A percentile compares a stretch with the other conserved stretches of the same genome.
phyloP scores from a whole-genome alignment of 2,329 filamentous ascomycete genomes.

The Penicillium fuscoglaucum region DNA sequence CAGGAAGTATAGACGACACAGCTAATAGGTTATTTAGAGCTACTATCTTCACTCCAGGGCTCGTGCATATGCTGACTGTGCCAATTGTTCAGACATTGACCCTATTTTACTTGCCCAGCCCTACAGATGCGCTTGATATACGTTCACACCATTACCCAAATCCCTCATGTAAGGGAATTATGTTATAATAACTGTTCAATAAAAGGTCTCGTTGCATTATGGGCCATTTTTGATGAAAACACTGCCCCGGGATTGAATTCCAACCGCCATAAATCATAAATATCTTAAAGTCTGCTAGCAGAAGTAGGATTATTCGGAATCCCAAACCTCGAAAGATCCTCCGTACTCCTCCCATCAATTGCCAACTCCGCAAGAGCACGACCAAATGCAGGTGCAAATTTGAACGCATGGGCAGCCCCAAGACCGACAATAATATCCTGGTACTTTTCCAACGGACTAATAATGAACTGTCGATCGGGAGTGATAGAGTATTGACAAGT shows the following conservation, averaged over 20 bases:
- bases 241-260: not conserved
- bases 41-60: not conserved
- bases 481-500: conserved; percentile 35
- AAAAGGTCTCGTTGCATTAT: not conserved
- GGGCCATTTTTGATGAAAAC: not conserved
- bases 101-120: not conserved
- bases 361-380: conserved; percentile 28
- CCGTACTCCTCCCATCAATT: conserved; percentile 25
- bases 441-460: conserved; percentile 27
- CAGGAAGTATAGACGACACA: no score
- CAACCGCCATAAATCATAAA: not conserved
- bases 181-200: no score
- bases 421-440: conserved; percentile 22
- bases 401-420: conserved; percentile 30
- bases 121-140: not conserved
- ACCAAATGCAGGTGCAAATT: conserved; percentile 30
- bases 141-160: not conserved
- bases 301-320: conserved; percentile 15
- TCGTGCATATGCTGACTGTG: not conserved
- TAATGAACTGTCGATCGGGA: conserved; percentile 30
- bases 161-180: not conserved
- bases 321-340: conserved; percentile 29
- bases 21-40: not conserved
- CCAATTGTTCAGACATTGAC: not conserved
- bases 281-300: conserved; percentile 14